phyloP scores from a whole-genome alignment of 148 eudicot species.

The Dysphania ambrosioides region DNA sequence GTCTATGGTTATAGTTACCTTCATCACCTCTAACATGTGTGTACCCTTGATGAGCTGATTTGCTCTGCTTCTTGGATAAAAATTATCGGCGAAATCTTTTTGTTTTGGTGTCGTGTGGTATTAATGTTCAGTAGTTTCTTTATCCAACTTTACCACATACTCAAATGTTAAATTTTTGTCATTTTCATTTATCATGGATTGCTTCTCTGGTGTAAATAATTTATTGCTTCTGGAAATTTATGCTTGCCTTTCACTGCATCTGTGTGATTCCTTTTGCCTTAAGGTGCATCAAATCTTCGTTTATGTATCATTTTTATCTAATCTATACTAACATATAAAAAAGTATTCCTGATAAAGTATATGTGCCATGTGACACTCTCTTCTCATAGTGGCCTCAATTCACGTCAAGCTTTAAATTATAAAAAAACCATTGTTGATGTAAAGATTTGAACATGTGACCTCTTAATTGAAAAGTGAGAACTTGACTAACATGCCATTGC shows the following conservation, averaged over 20 bases:
- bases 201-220: background rate
- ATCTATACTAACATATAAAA: no score
- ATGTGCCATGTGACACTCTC: no score
- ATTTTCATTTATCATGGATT: background rate
- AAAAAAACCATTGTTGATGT: no score
- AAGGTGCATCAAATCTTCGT: background rate
- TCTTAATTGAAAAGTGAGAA: no score
- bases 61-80: background rate
- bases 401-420: no score
- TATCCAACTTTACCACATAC: no score
- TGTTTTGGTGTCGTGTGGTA: background rate
- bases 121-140: background rate
- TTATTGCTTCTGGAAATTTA: background rate
- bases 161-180: background rate
- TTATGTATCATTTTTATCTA: background rate
- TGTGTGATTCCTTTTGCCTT: background rate
- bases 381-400: no score
- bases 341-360: no score
- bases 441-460: no score
- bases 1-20: background rate
- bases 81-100: background rate
- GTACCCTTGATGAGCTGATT: background rate
- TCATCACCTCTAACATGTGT: constrained; percentile 1
- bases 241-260: background rate
- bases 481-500: no score